Percentiles rank a stretch among this genome's conserved stretches.
Evolutionary conservation across 2,329 filamentous ascomycete genomes (phyloP).

Genomic region (Calonectria pseudoreteaudii): DNA sequence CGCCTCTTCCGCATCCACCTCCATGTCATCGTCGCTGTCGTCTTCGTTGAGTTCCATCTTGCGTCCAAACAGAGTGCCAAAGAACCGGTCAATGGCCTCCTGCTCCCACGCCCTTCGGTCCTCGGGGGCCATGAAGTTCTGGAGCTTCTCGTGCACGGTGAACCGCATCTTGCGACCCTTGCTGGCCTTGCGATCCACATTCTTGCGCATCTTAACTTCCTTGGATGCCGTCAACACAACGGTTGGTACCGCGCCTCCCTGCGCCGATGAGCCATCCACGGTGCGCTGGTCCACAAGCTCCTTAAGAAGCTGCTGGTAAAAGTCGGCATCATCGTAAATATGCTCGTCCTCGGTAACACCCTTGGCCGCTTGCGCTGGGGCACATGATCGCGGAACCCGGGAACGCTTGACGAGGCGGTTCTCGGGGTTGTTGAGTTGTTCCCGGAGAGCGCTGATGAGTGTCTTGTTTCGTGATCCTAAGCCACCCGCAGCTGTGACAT

Average conservation of each 20-base stretch:
- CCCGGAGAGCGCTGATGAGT: constrained; percentile 75
- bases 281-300: constrained; percentile 92
- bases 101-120: constrained; percentile 85
- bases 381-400: constrained; percentile 79
- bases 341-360: constrained; percentile 68
- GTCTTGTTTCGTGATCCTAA: constrained; percentile 48
- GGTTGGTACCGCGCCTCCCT: constrained; percentile 60
- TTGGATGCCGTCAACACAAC: constrained; percentile 76
- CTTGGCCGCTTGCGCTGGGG: constrained; percentile 73
- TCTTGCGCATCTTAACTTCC: constrained; percentile 83
- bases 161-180: constrained; percentile 96
- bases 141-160: constrained; percentile 95
- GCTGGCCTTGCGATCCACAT: constrained; percentile 92
- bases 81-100: constrained; percentile 81
- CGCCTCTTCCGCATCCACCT: constrained; percentile 64
- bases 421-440: constrained; percentile 75
- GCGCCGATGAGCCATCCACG: constrained; percentile 69
- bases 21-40: constrained; percentile 62
- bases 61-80: constrained; percentile 80
- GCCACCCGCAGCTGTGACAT: constrained; percentile 40
- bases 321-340: constrained; percentile 94
- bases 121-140: constrained; percentile 97
- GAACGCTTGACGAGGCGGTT: constrained; percentile 75
- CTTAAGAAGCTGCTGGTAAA: constrained; percentile 93
- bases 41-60: constrained; percentile 74